Evolutionary conservation across 306 rosid species (phyloP).

Genomic region (Trichosanthes truncata): DNA sequence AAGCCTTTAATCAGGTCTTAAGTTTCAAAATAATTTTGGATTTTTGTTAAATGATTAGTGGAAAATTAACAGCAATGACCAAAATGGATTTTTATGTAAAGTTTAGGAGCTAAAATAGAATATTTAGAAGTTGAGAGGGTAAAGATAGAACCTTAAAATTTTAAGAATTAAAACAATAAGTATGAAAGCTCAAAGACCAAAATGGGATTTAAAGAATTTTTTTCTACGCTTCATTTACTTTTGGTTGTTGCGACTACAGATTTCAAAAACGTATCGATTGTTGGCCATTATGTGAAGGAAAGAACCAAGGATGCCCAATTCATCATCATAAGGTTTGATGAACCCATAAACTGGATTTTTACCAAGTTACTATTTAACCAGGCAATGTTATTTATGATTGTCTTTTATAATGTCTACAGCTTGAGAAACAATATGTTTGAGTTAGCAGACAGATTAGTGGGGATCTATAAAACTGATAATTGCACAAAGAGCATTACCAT

Average conservation of each 20-base stretch:
- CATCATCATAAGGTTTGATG: constrained; percentile 70
- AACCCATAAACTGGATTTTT: not conserved
- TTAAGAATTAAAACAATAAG: too few relatives aligned
- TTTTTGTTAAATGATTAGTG: too few relatives aligned
- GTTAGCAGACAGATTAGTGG: constrained; percentile 89
- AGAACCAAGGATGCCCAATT: constrained; percentile 87
- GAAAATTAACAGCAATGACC: too few relatives aligned
- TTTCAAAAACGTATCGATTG: constrained; percentile 90
- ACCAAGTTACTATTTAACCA: not conserved
- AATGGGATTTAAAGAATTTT: too few relatives aligned
- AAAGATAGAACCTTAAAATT: too few relatives aligned
- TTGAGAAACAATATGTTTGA: constrained; percentile 96
- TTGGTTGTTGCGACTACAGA: constrained; percentile 30
- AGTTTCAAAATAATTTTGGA: too few relatives aligned
- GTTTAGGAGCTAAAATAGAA: too few relatives aligned
- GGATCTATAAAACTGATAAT: constrained; percentile 84
- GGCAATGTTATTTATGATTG: constrained; percentile 2
- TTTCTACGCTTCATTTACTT: not conserved
- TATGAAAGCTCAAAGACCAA: too few relatives aligned
- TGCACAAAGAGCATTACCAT: constrained; percentile 95
- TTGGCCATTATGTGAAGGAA: constrained; percentile 93
- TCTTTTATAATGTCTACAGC: constrained; percentile 28
- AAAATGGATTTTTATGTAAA: too few relatives aligned
- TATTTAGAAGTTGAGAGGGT: too few relatives aligned
- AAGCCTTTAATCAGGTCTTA: not conserved